A percentile compares a stretch with the other conserved stretches of the same genome.
Evolutionary conservation across 2,329 filamentous ascomycete species (phyloP).

Genomic region (Neofusicoccum sp.): DNA sequence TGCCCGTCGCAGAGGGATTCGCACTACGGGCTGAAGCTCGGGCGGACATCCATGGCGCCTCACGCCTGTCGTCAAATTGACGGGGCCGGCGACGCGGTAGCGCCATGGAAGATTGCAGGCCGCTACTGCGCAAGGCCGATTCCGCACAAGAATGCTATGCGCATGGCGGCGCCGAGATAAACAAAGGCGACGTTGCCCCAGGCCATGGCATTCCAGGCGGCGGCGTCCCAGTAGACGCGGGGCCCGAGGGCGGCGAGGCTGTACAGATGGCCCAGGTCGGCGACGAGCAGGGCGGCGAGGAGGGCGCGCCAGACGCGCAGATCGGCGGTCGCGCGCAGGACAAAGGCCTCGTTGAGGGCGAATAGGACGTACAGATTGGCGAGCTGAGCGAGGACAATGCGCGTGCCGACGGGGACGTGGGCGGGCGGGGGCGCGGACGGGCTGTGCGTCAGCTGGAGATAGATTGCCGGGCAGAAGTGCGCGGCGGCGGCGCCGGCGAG

Average conservation of each 20-base stretch:
- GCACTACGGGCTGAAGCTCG: background rate
- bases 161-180: conserved; percentile 56
- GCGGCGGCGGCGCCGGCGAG: conserved; percentile 55
- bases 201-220: conserved; percentile 65
- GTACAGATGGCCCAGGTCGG: conserved; percentile 75
- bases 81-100: background rate
- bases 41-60: background rate
- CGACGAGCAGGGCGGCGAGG: conserved; percentile 65
- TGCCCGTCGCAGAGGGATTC: background rate
- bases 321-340: conserved; percentile 68
- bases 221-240: conserved; percentile 62
- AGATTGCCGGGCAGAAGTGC: conserved; percentile 51
- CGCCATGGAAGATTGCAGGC: conserved; percentile 10
- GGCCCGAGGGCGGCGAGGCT: conserved; percentile 60
- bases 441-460: conserved; percentile 64
- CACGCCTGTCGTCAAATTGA: conserved; percentile 4
- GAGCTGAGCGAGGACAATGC: conserved; percentile 69
- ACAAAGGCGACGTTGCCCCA: conserved; percentile 70
- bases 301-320: conserved; percentile 68
- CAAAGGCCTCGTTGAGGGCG: conserved; percentile 72
- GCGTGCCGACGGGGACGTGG: conserved; percentile 57
- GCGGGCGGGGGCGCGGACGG: conserved; percentile 43
- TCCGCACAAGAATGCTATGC: conserved; percentile 44
- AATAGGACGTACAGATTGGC: conserved; percentile 78
- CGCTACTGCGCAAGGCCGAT: conserved; percentile 32